Conservation (phyloP, 345 rosid species). For the Psidium friedrichsthalianum region DNA sequence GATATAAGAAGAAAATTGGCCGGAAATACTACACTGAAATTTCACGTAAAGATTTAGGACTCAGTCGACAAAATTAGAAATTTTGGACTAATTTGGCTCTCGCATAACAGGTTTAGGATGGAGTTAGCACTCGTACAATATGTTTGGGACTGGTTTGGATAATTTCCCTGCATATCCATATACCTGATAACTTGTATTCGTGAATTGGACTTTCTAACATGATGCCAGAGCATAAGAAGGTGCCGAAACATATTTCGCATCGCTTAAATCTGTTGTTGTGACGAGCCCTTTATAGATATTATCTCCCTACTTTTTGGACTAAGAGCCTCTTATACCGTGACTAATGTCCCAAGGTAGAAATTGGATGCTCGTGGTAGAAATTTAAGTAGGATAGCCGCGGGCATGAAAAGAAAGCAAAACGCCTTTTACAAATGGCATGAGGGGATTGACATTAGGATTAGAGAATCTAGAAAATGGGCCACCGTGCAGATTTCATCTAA, state of each 20-base stretch:
- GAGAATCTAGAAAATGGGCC: not conserved
- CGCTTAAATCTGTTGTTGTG: not conserved
- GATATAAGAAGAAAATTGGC: not conserved
- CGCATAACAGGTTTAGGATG: too few relatives aligned
- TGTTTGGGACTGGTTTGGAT: not conserved
- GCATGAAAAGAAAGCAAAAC: not conserved
- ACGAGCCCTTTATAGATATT: not conserved
- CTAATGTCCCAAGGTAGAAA: not conserved
- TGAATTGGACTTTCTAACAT: not conserved
- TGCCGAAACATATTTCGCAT: accelerated
- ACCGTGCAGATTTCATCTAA: not conserved
- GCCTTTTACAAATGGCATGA: not conserved
- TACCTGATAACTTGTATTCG: not conserved
- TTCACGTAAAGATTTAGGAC: not conserved
- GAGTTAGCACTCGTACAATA: too few relatives aligned
- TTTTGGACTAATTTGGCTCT: not conserved
- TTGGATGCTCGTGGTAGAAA: not conserved
- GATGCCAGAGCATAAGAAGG: not conserved
- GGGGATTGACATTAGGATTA: not conserved
- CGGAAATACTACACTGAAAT: accelerated
- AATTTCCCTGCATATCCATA: not conserved
- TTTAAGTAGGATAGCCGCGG: not conserved
- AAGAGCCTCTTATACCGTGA: not conserved
- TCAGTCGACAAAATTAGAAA: not conserved
- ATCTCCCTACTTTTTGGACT: not conserved